Conservation (phyloP, 2,329 filamentous ascomycete species). For the Helotiales sp. region DNA sequence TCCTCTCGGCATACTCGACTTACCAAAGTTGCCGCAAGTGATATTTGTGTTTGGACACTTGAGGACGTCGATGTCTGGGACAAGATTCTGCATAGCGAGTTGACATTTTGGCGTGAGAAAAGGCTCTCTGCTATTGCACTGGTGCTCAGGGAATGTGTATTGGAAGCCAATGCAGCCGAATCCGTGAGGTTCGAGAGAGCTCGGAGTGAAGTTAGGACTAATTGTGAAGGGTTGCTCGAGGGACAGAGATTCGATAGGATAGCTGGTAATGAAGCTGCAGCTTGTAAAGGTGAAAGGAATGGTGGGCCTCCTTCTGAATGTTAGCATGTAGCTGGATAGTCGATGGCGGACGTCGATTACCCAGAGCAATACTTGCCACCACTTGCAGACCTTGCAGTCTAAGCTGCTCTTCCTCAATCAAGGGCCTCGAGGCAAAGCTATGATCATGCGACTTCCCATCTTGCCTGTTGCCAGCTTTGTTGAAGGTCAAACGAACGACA, state of each 20-base stretch:
- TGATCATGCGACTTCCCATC: constrained; percentile 54
- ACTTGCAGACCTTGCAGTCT: constrained; percentile 82
- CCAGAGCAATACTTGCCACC: constrained; percentile 83
- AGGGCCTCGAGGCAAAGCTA: constrained; percentile 44
- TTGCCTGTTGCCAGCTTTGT: constrained; percentile 47
- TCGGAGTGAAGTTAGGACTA: constrained; percentile 75
- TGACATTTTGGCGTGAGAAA: constrained; percentile 66
- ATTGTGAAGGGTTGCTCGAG: constrained; percentile 63
- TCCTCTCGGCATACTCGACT: constrained; percentile 69
- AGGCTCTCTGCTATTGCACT: constrained; percentile 64
- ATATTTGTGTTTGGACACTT: constrained; percentile 65
- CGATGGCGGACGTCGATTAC: constrained; percentile 53
- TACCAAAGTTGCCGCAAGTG: constrained; percentile 62
- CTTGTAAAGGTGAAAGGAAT: constrained; percentile 76
- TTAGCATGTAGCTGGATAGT: constrained; percentile 23
- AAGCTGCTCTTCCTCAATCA: constrained; percentile 68
- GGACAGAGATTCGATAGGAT: constrained; percentile 74
- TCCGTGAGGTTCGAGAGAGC: constrained; percentile 74
- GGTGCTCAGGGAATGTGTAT: constrained; percentile 54
- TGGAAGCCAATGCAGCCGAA: constrained; percentile 61
- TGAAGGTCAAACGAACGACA: constrained; percentile 58
- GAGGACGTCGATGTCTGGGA: constrained; percentile 58
- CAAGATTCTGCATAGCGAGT: constrained; percentile 69
- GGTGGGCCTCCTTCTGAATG: constrained; percentile 69
- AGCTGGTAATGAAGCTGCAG: constrained; percentile 69